Evolutionary conservation across 2,329 filamentous ascomycete genomes (phyloP).

Genomic region (Fusarium aywerte): DNA sequence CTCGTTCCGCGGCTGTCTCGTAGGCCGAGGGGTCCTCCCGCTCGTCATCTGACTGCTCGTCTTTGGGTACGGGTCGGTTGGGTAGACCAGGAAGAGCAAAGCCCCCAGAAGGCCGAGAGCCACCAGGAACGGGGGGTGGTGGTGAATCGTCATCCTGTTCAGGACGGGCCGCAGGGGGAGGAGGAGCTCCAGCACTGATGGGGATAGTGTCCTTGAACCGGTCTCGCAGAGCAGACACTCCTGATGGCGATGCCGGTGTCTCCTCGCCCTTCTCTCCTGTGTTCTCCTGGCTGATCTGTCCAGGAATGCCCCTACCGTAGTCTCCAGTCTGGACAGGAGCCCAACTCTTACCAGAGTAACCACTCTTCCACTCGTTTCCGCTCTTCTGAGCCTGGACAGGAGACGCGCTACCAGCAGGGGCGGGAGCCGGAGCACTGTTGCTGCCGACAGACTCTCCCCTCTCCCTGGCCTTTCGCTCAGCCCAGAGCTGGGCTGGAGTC

Average conservation of each 20-base stretch:
- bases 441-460: constrained; percentile 62
- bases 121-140: constrained; percentile 61
- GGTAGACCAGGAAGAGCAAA: constrained; percentile 84
- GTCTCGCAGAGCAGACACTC: constrained; percentile 80
- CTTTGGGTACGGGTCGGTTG: constrained; percentile 65
- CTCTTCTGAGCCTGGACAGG: constrained; percentile 76
- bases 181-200: constrained; percentile 64
- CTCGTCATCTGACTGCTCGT: constrained; percentile 58
- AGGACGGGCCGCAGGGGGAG: constrained; percentile 53
- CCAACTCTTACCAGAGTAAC: constrained; percentile 91
- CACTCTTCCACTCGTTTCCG: constrained; percentile 87
- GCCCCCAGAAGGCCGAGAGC: constrained; percentile 74
- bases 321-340: constrained; percentile 78
- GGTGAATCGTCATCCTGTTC: constrained; percentile 61
- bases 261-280: constrained; percentile 68
- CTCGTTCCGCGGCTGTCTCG: constrained; percentile 56
- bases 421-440: constrained; percentile 48
- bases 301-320: constrained; percentile 69
- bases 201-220: constrained; percentile 83
- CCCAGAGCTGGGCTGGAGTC: constrained; percentile 96
- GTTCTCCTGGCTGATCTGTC: constrained; percentile 65
- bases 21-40: constrained; percentile 61
- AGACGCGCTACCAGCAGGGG: constrained; percentile 54
- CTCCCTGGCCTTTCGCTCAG: constrained; percentile 92
- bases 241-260: constrained; percentile 65